Evolutionary conservation across 2,329 filamentous ascomycete species (phyloP), one percentile per base, ranked within the genome.

Genomic region (Tolypocladium ovalisporum): DNA sequence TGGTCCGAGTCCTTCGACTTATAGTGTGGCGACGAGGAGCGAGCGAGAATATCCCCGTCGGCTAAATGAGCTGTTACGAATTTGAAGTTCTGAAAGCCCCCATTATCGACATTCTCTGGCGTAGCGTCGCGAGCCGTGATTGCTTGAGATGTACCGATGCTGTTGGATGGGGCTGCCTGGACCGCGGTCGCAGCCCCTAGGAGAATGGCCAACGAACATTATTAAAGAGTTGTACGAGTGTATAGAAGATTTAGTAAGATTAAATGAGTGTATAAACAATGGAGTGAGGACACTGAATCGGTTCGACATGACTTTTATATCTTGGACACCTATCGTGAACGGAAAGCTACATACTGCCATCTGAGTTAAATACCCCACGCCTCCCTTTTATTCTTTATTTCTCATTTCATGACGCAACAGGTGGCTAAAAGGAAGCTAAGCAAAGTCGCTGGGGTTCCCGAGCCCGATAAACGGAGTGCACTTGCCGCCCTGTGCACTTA

Each of bases 11-110:
- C 57, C 5, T 29, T 1, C 12, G 27, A 17, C 4, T 42, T 10
- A 42, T 54, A 58, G n/a, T 54, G n/a, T 7, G 57, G 57, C 36
- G 57, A 24, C 13, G 54, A 56, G 7, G 57, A 56, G 54, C 57
- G 57, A 24, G 57, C 49, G 19, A 58, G 57, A 40, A 17, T 54
- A 15, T 58, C 47, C 3, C 54, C 54, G 6, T 13, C 6, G 9
- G 17, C 13, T 12, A 57, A 10, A 32, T 39, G 44, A n/a, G 37
- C 52, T 2, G 29, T 34, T 1, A 57, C 56, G 35, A 44, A 52
- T 7, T 27, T 19, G 36, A 57, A 57, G 27, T 29, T 7, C 8
- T 42, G 1, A 13, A 57, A 52, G 19, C 52, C 42, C 8, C 4
- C 54, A n/a, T n/a, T n/a, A 12, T 55, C 27, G 6, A 22, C 19